These are phyloP conservation scores for Ilyonectria mors-panacis DNA, from an alignment of 2,329 filamentous ascomycete genomes.

Conservation along the genomic window DNA sequence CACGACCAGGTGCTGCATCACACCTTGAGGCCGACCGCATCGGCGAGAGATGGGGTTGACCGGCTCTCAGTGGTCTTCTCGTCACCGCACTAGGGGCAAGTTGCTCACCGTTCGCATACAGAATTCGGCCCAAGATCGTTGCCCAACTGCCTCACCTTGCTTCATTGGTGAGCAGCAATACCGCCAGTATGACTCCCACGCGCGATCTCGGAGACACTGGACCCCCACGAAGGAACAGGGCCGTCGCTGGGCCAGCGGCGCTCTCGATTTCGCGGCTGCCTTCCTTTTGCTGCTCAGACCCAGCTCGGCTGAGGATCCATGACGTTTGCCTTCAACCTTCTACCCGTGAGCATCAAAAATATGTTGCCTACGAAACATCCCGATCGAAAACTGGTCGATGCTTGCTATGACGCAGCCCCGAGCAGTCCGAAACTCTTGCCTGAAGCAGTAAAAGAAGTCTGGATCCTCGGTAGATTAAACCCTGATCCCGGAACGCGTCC, in stretches of 20 bases:
- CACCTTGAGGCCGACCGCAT: constrained; percentile 38
- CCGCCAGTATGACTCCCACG: constrained; percentile 48
- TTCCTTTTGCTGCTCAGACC: constrained; percentile 30
- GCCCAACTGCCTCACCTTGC: constrained; percentile 40
- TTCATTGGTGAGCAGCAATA: constrained; percentile 45
- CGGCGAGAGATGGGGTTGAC: constrained; percentile 30
- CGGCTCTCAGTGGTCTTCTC: constrained; percentile 39
- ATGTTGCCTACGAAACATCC: constrained; percentile 32
- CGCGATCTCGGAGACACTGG: constrained; percentile 30
- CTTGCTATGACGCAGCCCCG: constrained; percentile 37
- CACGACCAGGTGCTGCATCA: constrained; percentile 43
- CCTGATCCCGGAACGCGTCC: constrained; percentile 30
- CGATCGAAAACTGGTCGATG: constrained; percentile 19
- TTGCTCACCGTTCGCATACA: constrained; percentile 39
- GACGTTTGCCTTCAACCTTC: constrained; percentile 23
- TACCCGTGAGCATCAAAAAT: constrained; percentile 26
- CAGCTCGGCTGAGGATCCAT: constrained; percentile 32
- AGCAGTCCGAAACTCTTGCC: constrained; percentile 34
- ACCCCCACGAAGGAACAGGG: constrained; percentile 36
- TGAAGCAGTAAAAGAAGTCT: constrained; percentile 30
- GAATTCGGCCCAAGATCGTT: constrained; percentile 38
- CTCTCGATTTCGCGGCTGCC: constrained; percentile 33
- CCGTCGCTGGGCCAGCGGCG: constrained; percentile 33
- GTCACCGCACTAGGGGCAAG: constrained; percentile 37
- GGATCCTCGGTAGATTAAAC: constrained; percentile 27